These are phyloP conservation scores for Orbilia quercus DNA, from an alignment of 2,329 filamentous ascomycete genomes.

Conservation along the genomic window DNA sequence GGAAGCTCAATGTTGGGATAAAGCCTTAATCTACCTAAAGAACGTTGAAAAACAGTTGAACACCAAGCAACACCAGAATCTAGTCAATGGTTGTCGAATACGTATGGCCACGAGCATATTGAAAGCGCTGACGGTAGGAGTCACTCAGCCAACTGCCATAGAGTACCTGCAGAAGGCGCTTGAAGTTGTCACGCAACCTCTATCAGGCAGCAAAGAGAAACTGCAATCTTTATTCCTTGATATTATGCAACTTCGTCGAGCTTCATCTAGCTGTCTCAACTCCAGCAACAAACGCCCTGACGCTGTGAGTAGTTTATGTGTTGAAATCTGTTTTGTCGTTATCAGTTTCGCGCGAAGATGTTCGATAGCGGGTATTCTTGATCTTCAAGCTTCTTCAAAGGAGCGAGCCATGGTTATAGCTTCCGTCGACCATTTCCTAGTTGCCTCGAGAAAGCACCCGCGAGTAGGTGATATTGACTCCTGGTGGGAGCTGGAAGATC, in stretches of 20 bases:
- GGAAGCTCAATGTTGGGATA: conserved; percentile 39
- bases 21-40: conserved; percentile 29
- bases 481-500: conserved; percentile 52
- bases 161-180: conserved; percentile 53
- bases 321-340: conserved; percentile 42
- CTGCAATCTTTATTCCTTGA: conserved; percentile 40
- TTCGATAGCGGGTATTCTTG: conserved; percentile 42
- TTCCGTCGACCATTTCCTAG: conserved; percentile 45
- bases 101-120: conserved; percentile 38
- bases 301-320: conserved; percentile 14
- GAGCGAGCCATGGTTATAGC: conserved; percentile 35
- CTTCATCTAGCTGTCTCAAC: conserved; percentile 33
- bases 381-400: conserved; percentile 36
- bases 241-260: conserved; percentile 52
- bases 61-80: conserved; percentile 36
- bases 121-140: conserved; percentile 15
- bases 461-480: conserved; percentile 26
- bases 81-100: conserved; percentile 28
- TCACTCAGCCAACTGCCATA: neutral
- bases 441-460: conserved; percentile 33
- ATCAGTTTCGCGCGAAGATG: conserved; percentile 47
- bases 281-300: conserved; percentile 1
- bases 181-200: conserved; percentile 34
- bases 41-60: conserved; percentile 24
- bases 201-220: conserved; percentile 50